Evolutionary conservation across 2,329 filamentous ascomycete species (phyloP).

Genomic region (Lecanicillium sp.): DNA sequence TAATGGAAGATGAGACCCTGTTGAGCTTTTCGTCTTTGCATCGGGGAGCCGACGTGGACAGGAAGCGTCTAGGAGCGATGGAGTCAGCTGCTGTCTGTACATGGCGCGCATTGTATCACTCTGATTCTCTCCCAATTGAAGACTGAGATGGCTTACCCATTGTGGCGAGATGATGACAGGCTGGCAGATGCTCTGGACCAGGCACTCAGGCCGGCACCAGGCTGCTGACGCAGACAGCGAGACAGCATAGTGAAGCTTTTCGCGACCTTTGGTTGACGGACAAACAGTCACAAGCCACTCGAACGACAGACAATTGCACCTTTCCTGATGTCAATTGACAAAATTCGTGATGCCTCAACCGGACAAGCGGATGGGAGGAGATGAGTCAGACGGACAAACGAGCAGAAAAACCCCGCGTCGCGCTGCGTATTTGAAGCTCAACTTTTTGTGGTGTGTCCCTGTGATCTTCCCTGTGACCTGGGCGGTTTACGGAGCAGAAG

Average conservation of each 20-base stretch:
- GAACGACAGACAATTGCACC: no score
- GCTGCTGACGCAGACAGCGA: slow-evolving; percentile 18
- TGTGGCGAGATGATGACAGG: slow-evolving; percentile 13
- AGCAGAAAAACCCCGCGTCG: no score
- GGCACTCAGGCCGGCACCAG: slow-evolving; percentile 14
- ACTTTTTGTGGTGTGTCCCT: slow-evolving; percentile 19
- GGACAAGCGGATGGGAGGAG: slow-evolving; percentile 8
- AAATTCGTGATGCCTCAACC: no score
- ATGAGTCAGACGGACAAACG: slow-evolving; percentile 2
- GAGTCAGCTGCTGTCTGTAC: slow-evolving; percentile 1
- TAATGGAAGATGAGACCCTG: slow-evolving; percentile 75
- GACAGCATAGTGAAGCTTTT: slow-evolving; percentile 22
- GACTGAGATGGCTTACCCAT: slow-evolving; percentile 16
- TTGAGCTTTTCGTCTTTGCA: slow-evolving; percentile 58
- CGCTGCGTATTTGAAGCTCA: slow-evolving; percentile 1
- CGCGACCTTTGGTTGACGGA: no score
- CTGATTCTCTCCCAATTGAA: slow-evolving; percentile 1
- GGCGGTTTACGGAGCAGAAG: background rate
- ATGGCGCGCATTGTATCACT: background rate
- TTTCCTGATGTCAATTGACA: no score
- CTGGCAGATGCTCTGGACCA: slow-evolving; percentile 14
- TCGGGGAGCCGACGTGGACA: slow-evolving; percentile 41
- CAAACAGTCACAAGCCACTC: no score
- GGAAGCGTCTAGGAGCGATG: slow-evolving; percentile 32
- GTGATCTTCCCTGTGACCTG: slow-evolving; percentile 27